phyloP scores from a whole-genome alignment of 306 rosid genomes.

The Vigna mungo region DNA sequence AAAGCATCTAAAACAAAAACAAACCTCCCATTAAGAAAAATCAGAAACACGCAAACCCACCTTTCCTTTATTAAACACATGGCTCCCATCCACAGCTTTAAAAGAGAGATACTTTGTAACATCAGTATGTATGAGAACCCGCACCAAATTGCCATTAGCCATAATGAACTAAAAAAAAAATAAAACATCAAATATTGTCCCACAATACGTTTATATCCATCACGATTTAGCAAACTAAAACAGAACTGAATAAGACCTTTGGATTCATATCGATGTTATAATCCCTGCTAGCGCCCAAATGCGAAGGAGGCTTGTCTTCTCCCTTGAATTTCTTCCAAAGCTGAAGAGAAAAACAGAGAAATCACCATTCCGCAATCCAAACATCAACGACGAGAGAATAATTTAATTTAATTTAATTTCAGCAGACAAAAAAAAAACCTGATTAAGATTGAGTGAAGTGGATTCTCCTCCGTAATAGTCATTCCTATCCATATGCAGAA shows the following conservation, averaged over 20 bases:
- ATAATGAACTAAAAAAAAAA: conserved; percentile 75
- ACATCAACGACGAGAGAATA: not conserved
- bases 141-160: conserved; percentile 95
- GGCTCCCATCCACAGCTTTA: conserved; percentile 89
- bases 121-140: conserved; percentile 95
- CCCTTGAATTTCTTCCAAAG: conserved; percentile 97
- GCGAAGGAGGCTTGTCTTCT: conserved; percentile 79
- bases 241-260: conserved; percentile 56
- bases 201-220: not conserved
- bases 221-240: not conserved
- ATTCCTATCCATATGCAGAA: conserved; percentile 96
- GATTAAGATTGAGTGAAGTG: conserved; percentile 85
- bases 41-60: conserved; percentile 39
- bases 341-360: conserved; percentile 49
- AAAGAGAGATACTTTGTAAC: conserved; percentile 95
- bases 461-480: conserved; percentile 98
- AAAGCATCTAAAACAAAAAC: conserved; percentile 6
- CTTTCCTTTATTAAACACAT: conserved; percentile 80
- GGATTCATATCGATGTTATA: conserved; percentile 97
- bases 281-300: conserved; percentile 94
- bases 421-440: conserved; percentile 52
- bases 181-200: not conserved
- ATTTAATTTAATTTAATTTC: not conserved
- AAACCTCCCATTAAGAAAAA: not conserved
- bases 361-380: not conserved